Evolutionary conservation across 768 basidiomycete species (phyloP).

Genomic region (Dentipellis fragilis): DNA sequence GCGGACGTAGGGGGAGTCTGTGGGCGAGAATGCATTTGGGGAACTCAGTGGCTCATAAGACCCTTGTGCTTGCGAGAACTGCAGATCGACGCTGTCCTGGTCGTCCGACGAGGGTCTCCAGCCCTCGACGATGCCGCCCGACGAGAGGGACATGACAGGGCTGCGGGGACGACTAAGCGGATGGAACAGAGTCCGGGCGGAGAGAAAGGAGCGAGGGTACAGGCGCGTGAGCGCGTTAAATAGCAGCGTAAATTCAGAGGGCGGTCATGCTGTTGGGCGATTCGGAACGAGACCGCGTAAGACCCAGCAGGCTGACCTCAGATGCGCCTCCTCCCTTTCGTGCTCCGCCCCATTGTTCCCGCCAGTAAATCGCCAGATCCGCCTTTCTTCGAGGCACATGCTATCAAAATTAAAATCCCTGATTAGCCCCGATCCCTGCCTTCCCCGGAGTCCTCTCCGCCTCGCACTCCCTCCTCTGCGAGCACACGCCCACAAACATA

Average conservation of each 20-base stretch:
- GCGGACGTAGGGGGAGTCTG: too few relatives aligned
- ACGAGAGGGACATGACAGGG: conserved; percentile 7
- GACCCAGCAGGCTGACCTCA: background rate
- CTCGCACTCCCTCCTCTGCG: too few relatives aligned
- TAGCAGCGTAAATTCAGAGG: conserved; percentile 1
- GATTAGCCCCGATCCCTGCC: too few relatives aligned
- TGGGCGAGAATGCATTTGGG: conserved; percentile 3
- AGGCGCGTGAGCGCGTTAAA: conserved; percentile 5
- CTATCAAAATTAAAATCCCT: background rate
- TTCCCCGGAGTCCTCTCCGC: too few relatives aligned
- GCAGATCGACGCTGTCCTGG: conserved; percentile 10
- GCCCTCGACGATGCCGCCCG: conserved; percentile 10
- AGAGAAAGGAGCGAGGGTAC: background rate
- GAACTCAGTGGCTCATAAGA: background rate
- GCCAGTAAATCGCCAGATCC: conserved; percentile 5
- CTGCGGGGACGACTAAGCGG: conserved; percentile 5
- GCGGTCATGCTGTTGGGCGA: too few relatives aligned
- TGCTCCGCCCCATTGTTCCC: conserved; percentile 7
- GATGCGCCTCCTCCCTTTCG: background rate
- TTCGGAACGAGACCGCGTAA: background rate
- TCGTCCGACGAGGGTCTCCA: conserved; percentile 13
- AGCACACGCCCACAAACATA: too few relatives aligned
- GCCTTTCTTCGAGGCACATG: background rate
- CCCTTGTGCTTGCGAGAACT: conserved; percentile 4
- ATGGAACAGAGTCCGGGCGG: background rate